Base-by-base conservation (phyloP, 2,329 filamentous ascomycete species). In the Coniochaeta sp. region DNA sequence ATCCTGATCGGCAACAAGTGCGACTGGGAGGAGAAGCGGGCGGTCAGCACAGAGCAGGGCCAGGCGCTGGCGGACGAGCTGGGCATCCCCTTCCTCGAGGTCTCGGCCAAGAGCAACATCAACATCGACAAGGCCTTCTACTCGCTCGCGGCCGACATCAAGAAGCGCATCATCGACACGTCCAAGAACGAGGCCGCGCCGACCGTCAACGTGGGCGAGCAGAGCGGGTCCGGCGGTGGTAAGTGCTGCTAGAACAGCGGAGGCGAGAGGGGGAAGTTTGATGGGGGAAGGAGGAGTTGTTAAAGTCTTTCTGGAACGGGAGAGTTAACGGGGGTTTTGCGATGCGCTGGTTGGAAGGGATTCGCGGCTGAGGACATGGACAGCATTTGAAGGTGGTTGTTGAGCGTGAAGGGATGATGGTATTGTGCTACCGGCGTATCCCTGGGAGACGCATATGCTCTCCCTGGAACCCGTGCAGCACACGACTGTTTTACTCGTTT, bases 1-100 rank as follows among this genome's bases (percentile, higher is more conserved):
- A 98, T 99, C 73, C 85, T 99, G 66, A 97, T 99, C 68, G 95
- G 95, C 74, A 99, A 99, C 85, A 99, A 99, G 80, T 99, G 95
- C 79, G 95, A 99, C 78, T 98, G 95, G 95, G 95, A 98, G 77
- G 95, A 99, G 79, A 98, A 98, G 84, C 89, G 95, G 67, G 92
- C 90, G 59, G 90, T 99, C 47, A 92, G 91, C 57, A 96, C 90
- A 62, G 93, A 97, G 75, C 89, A 92, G 72, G 95, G 95, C 68
- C 93, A 99, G 76, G 88, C 89, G 66, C 85, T 99, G 60, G 95
- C 95, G 62, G 90, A 96, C 77, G 95, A 98, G 77, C 88, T 99
- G 62, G 92, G 93, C 71, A 96, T 99, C 66, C 93, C 95, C 22
- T 99, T 99, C 83, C 89, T 99, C 74, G 95, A 99, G 76, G 95